Evolutionary conservation across 2,329 filamentous ascomycete species (phyloP), one percentile per base, ranked within the genome.

Genomic region (Emericellopsis atlantica): DNA sequence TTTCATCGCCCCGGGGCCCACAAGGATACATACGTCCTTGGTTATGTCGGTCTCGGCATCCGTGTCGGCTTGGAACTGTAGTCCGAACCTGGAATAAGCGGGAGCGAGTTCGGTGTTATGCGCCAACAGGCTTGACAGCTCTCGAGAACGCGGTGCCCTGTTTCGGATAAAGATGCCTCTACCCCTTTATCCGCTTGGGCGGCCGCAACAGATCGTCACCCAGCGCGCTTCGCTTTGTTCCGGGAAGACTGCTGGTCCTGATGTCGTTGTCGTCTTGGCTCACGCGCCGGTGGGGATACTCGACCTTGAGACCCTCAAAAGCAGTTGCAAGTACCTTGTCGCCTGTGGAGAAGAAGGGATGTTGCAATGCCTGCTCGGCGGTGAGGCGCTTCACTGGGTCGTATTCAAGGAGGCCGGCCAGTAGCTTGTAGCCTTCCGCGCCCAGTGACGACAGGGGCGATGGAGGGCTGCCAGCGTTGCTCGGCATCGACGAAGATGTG

Each of bases 261-360:
- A 96, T 95, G 59, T 96, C 92, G 51, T 95, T 94, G 56, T 95
- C 88, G 54, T 98, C 92, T 52, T 93, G 82, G 51, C 84, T 95
- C 33, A 98, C 89, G 38, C 90, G 76, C 7, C 92, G 74, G 54
- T 88, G 80, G 0, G 92, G 92, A 58, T 98, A 98, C 53, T 92
- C 86, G 46, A 79, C 79, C 60, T 87, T 86, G 40, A 88, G 72
- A 0, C 89, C 88, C 53, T 95, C 87, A 50, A 98, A 98, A 55
- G 88, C 95, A 55, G 94, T 92, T 32, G 78, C 72, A 33, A 74
- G 82, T 15, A 92, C 76, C 45, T 78, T 76, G 18, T 84, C 80
- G 3, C 80, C 80, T 51, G 79, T 79, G 29, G 69, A 74, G 58
- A 98, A 98, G 60, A 95, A 96, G 0, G 84, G 79, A 51, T 95